These are phyloP conservation scores for Penicillium olsonii DNA, from an alignment of 2,329 filamentous ascomycete genomes.

Conservation along the genomic window DNA sequence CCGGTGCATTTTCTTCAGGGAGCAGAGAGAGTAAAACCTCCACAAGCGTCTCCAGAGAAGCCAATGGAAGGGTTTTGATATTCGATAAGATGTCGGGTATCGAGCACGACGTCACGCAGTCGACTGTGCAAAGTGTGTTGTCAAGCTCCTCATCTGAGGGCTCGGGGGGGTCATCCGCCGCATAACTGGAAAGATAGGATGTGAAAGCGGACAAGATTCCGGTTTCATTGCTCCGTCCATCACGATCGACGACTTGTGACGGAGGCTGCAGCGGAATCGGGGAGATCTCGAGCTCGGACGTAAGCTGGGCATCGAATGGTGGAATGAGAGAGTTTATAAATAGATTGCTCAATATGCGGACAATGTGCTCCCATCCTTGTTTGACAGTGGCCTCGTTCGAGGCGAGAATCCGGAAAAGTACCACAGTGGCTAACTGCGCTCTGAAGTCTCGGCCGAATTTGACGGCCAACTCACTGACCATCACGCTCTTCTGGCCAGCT, in stretches of 20 bases:
- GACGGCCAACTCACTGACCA: conserved; percentile 97
- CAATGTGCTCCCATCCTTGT: conserved; percentile 63
- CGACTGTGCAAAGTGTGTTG: conserved; percentile 89
- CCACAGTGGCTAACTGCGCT: conserved; percentile 88
- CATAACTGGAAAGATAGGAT: conserved; percentile 97
- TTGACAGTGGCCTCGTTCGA: conserved; percentile 77
- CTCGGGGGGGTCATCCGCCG: conserved; percentile 94
- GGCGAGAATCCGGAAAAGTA: conserved; percentile 89
- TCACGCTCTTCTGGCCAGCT: conserved; percentile 85
- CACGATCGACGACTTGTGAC: conserved; percentile 89
- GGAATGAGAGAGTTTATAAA: conserved; percentile 94
- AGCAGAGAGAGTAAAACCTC: conserved; percentile 76
- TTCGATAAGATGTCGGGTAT: conserved; percentile 82
- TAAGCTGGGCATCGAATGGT: conserved; percentile 69
- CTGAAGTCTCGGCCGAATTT: conserved; percentile 92
- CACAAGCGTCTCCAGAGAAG: conserved; percentile 64
- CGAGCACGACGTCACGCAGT: conserved; percentile 88
- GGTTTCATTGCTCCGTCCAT: conserved; percentile 72
- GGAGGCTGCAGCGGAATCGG: conserved; percentile 88
- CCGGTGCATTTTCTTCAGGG: conserved; percentile 79
- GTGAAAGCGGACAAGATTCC: conserved; percentile 93
- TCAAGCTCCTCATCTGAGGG: conserved; percentile 96
- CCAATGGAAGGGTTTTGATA: conserved; percentile 66
- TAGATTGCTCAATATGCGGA: conserved; percentile 90
- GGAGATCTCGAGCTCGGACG: conserved; percentile 69